Percentiles rank a stretch among this genome's conserved stretches.
phyloP scores from a whole-genome alignment of 1,139 yeast species.

The Hanseniaspora uvarum region DNA sequence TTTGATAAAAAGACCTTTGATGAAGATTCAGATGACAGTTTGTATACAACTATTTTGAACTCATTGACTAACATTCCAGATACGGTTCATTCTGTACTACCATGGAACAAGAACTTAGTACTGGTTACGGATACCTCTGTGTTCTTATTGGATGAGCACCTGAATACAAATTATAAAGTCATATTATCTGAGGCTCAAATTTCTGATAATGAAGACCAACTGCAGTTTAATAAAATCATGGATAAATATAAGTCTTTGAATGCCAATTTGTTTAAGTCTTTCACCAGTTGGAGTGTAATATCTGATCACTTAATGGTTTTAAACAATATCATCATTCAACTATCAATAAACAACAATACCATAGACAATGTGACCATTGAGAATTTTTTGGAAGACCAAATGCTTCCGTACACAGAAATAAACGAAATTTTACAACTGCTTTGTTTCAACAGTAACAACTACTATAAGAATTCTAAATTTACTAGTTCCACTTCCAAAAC shows the following conservation, averaged over 20 bases:
- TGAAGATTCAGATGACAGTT: conserved; percentile 19
- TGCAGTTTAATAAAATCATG: conserved; percentile 43
- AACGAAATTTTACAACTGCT: conserved; percentile 1
- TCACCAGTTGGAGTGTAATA: conserved; percentile 39
- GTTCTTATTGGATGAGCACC: conserved; percentile 61
- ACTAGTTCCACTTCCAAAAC: not conserved
- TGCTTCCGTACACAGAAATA: conserved; percentile 3
- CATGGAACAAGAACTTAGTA: conserved; percentile 54
- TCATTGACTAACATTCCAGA: conserved; percentile 45
- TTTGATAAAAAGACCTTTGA: conserved; percentile 34
- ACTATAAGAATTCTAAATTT: conserved; percentile 7
- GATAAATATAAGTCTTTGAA: conserved; percentile 47
- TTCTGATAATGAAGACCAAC: conserved; percentile 44
- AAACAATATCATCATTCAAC: conserved; percentile 19
- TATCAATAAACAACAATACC: conserved; percentile 20
- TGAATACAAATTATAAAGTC: conserved; percentile 60
- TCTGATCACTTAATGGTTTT: conserved; percentile 37
- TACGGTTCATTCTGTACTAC: conserved; percentile 52
- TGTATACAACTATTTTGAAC: conserved; percentile 12
- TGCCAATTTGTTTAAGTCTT: conserved; percentile 39
- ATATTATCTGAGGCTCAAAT: conserved; percentile 47
- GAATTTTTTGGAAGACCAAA: not conserved
- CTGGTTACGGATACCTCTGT: conserved; percentile 63
- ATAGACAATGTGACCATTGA: not conserved
- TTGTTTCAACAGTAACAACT: conserved; percentile 2